Evolutionary conservation across 2,329 filamentous ascomycete genomes (phyloP).

Genomic region (Botrytis aclada): DNA sequence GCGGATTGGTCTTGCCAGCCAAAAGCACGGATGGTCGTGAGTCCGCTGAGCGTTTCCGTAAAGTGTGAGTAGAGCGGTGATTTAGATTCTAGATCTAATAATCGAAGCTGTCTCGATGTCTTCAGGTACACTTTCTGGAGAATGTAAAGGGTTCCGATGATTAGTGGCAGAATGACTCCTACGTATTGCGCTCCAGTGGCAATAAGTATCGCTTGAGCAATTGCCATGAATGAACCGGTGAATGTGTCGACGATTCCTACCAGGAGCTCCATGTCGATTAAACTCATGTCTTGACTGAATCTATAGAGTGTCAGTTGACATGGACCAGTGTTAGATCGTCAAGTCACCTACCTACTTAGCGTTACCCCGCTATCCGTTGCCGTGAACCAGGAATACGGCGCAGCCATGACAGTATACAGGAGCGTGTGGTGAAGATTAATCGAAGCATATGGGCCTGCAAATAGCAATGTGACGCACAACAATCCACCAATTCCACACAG

Average conservation of each 20-base stretch:
- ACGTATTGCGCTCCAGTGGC: conserved; percentile 8
- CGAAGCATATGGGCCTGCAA: background rate
- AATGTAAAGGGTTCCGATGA: conserved; percentile 9
- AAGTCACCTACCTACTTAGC: background rate
- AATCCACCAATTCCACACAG: background rate
- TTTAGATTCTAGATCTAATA: conserved; percentile 44
- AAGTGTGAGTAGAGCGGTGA: conserved; percentile 47
- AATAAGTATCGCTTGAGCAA: conserved; percentile 17
- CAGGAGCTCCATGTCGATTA: conserved; percentile 35
- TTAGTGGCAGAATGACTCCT: conserved; percentile 5
- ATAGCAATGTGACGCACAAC: background rate
- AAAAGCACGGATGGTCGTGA: conserved; percentile 44
- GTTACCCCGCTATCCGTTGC: conserved; percentile 2
- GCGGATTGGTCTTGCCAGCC: conserved; percentile 18
- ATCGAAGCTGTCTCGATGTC: conserved; percentile 46
- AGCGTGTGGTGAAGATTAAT: conserved; percentile 46
- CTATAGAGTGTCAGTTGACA: conserved; percentile 24
- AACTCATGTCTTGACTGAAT: conserved; percentile 32
- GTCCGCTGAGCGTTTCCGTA: conserved; percentile 43
- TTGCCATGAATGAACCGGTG: background rate
- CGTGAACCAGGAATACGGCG: conserved; percentile 38
- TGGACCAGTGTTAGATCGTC: background rate
- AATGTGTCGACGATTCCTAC: conserved; percentile 20
- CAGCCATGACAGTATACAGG: conserved; percentile 44
- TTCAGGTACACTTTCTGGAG: conserved; percentile 45